Conservation (phyloP, 352 stramenopile genomes). For the Pythium aristosporum region DNA sequence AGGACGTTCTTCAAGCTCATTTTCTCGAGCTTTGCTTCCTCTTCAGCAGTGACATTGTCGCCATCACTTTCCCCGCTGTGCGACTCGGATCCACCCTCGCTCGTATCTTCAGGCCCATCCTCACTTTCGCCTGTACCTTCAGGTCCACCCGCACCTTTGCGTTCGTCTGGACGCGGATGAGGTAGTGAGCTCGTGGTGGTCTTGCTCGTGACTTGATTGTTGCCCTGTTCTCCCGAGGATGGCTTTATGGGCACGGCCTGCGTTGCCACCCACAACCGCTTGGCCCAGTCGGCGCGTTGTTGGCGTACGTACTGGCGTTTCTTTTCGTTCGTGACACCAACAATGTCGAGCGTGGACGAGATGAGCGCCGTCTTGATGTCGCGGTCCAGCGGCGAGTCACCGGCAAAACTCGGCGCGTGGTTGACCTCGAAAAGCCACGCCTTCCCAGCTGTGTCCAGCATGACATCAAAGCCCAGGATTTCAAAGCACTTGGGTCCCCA, state of each 20-base stretch:
- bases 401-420: constrained; percentile 46
- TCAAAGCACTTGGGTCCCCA: constrained; percentile 47
- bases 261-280: constrained; percentile 31
- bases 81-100: neutral
- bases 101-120: neutral
- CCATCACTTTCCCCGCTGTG: neutral
- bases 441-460: constrained; percentile 39
- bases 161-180: neutral
- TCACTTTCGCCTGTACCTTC: neutral
- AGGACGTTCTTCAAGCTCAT: constrained; percentile 22
- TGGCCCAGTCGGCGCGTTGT: constrained; percentile 31
- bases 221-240: neutral
- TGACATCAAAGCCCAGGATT: constrained; percentile 48
- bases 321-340: constrained; percentile 41
- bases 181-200: neutral
- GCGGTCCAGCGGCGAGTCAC: constrained; percentile 37
- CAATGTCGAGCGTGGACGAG: constrained; percentile 31
- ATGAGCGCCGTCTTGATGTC: constrained; percentile 43
- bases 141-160: neutral
- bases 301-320: constrained; percentile 35
- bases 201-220: neutral
- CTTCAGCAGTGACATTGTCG: neutral
- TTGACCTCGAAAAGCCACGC: constrained; percentile 52
- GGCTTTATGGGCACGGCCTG: neutral
- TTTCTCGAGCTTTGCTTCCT: neutral